Evolutionary conservation across 352 stramenopile genomes (phyloP).

Genomic region (Phytophthora boehmeriae): DNA sequence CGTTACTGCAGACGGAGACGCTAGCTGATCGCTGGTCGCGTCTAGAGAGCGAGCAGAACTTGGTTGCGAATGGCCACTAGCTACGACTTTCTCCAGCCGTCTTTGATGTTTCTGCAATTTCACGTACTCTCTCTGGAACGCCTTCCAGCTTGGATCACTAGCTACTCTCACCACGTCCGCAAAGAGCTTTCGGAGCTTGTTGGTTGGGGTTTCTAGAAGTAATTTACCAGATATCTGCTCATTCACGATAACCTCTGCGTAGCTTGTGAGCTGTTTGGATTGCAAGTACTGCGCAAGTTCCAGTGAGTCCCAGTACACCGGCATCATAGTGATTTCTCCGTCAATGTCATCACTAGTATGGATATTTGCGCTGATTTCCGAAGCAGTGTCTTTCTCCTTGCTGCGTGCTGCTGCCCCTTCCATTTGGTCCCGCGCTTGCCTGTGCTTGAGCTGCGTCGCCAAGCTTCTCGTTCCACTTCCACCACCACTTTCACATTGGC

Average conservation of each 20-base stretch:
- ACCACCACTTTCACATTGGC: slow-evolving; percentile 55
- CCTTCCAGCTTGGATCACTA: slow-evolving; percentile 57
- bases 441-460: slow-evolving; percentile 51
- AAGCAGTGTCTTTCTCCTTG: slow-evolving; percentile 11
- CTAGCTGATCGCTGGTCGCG: slow-evolving; percentile 11
- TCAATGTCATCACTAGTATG: slow-evolving; percentile 6
- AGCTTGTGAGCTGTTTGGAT: slow-evolving; percentile 46
- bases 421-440: slow-evolving; percentile 69
- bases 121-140: slow-evolving; percentile 41
- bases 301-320: slow-evolving; percentile 59
- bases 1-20: slow-evolving; percentile 15
- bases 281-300: slow-evolving; percentile 69
- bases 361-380: slow-evolving; percentile 15
- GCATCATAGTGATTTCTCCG: slow-evolving; percentile 35
- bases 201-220: slow-evolving; percentile 51
- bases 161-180: slow-evolving; percentile 23
- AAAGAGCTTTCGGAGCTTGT: slow-evolving; percentile 55
- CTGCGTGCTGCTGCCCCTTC: slow-evolving; percentile 40
- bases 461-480: slow-evolving; percentile 59
- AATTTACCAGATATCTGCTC: slow-evolving; percentile 70
- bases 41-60: slow-evolving; percentile 18
- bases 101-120: slow-evolving; percentile 58
- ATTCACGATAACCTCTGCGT: slow-evolving; percentile 54
- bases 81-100: slow-evolving; percentile 30
- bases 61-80: slow-evolving; percentile 16